A percentile compares a stretch with the other conserved stretches of the same genome.
phyloP scores from a whole-genome alignment of 768 basidiomycete genomes.

The Steccherinum ochraceum region DNA sequence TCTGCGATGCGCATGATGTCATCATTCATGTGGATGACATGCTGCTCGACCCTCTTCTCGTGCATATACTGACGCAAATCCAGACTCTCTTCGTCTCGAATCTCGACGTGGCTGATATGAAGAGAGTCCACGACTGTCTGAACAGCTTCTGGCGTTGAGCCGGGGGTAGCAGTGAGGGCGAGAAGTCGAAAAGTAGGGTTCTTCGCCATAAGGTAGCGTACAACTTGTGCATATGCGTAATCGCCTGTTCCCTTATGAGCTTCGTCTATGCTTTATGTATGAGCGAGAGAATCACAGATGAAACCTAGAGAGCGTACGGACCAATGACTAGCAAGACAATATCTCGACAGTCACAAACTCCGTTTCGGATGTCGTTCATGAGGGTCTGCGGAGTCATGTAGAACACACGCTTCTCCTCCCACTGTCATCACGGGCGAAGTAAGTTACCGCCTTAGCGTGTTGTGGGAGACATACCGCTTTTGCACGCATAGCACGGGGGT shows the following conservation, averaged over 20 bases:
- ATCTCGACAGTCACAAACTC: slow-evolving; percentile 69
- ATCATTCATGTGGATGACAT: slow-evolving; percentile 68
- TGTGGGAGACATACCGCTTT: slow-evolving; percentile 43
- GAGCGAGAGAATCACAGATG: neutral
- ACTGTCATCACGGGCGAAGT: slow-evolving; percentile 39
- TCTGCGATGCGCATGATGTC: slow-evolving; percentile 62
- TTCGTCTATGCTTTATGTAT: slow-evolving; percentile 57
- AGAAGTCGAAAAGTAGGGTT: slow-evolving; percentile 91
- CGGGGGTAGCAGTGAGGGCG: slow-evolving; percentile 94
- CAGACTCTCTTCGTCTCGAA: slow-evolving; percentile 84
- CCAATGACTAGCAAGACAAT: slow-evolving; percentile 89
- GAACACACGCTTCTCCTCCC: slow-evolving; percentile 79
- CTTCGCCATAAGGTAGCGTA: slow-evolving; percentile 88
- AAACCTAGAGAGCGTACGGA: slow-evolving; percentile 25
- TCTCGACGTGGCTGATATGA: slow-evolving; percentile 93
- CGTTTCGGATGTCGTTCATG: slow-evolving; percentile 72
- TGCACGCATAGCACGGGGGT: slow-evolving; percentile 43
- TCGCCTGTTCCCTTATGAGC: slow-evolving; percentile 93
- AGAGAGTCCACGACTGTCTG: slow-evolving; percentile 88
- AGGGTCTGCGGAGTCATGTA: slow-evolving; percentile 97
- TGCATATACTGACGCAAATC: slow-evolving; percentile 85
- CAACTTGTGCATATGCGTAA: slow-evolving; percentile 85
- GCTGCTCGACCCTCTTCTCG: slow-evolving; percentile 80
- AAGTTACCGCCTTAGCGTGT: too few relatives aligned
- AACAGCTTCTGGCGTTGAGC: slow-evolving; percentile 77